A percentile compares a stretch with the other conserved stretches of the same genome.
Conservation (phyloP, 2,329 filamentous ascomycete species). For the Trematosphaeria pertusa region DNA sequence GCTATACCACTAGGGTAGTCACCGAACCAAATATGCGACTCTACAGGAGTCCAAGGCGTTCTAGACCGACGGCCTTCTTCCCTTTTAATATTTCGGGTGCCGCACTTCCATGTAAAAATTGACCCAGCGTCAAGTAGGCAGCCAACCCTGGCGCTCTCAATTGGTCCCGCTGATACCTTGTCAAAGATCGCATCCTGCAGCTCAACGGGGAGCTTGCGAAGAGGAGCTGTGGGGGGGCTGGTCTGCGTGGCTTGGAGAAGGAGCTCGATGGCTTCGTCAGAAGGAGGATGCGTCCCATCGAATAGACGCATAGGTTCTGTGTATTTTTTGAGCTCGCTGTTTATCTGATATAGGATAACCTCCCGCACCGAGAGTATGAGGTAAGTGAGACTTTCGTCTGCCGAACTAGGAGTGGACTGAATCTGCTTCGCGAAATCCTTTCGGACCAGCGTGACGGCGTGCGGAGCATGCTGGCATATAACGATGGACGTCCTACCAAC, state of each 20-base stretch:
- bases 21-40: conserved; percentile 30
- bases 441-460: conserved; percentile 20
- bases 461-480: conserved; percentile 18
- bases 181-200: conserved; percentile 29
- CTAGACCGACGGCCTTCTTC: conserved; percentile 17
- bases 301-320: conserved; percentile 22
- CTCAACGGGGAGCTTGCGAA: conserved; percentile 27
- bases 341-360: conserved; percentile 20
- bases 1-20: conserved; percentile 21
- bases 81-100: conserved; percentile 20
- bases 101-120: conserved; percentile 23
- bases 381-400: conserved; percentile 15
- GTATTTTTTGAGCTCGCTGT: conserved; percentile 12
- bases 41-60: conserved; percentile 17
- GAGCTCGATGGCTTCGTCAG: conserved; percentile 19
- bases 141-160: conserved; percentile 26
- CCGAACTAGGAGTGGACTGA: neutral
- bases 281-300: conserved; percentile 21
- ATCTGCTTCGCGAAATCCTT: conserved; percentile 16
- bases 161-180: conserved; percentile 21
- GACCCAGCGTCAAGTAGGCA: conserved; percentile 24
- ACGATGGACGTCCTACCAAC: conserved; percentile 19
- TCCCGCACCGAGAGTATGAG: conserved; percentile 27
- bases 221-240: conserved; percentile 8
- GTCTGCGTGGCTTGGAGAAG: conserved; percentile 21